phyloP scores from a whole-genome alignment of 495 filamentous ascomycete genomes.

The Lophium mytilinum region DNA sequence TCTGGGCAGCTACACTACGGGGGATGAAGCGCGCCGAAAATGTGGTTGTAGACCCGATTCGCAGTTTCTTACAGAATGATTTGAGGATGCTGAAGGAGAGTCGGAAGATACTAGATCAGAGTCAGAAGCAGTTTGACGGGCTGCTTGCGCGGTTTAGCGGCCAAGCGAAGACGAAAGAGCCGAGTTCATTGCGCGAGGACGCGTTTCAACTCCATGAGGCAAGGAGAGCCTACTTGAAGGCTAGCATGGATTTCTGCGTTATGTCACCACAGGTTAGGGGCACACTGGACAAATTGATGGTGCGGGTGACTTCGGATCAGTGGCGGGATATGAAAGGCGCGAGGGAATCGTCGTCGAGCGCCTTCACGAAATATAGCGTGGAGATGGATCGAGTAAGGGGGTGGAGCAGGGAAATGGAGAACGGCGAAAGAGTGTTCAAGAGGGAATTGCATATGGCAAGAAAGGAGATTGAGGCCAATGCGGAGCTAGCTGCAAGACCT shows the following conservation, averaged over 20 bases:
- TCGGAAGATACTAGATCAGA: conserved; percentile 62
- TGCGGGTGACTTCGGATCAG: conserved; percentile 74
- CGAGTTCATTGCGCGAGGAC: conserved; percentile 83
- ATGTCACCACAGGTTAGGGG: conserved; percentile 73
- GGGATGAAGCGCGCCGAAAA: conserved; percentile 67
- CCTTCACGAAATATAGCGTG: conserved; percentile 52
- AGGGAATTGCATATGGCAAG: conserved; percentile 70
- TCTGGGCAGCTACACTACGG: conserved; percentile 68
- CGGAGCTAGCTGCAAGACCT: conserved; percentile 60
- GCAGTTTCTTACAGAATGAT: conserved; percentile 65
- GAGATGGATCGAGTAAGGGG: conserved; percentile 88
- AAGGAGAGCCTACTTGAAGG: conserved; percentile 80
- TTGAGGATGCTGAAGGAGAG: conserved; percentile 65
- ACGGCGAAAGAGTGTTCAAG: conserved; percentile 66
- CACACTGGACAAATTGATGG: conserved; percentile 75
- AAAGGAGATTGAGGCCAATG: conserved; percentile 73
- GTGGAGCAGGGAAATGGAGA: conserved; percentile 91
- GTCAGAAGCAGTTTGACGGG: conserved; percentile 75
- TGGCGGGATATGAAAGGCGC: conserved; percentile 71
- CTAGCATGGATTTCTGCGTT: conserved; percentile 87
- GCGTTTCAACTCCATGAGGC: conserved; percentile 95
- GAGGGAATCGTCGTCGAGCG: conserved; percentile 48
- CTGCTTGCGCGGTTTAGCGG: conserved; percentile 68
- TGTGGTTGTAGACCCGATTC: conserved; percentile 72
- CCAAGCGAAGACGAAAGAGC: conserved; percentile 89